Evolutionary conservation across 2,329 filamentous ascomycete genomes (phyloP).

Genomic region (Botryosphaeria dothidea): DNA sequence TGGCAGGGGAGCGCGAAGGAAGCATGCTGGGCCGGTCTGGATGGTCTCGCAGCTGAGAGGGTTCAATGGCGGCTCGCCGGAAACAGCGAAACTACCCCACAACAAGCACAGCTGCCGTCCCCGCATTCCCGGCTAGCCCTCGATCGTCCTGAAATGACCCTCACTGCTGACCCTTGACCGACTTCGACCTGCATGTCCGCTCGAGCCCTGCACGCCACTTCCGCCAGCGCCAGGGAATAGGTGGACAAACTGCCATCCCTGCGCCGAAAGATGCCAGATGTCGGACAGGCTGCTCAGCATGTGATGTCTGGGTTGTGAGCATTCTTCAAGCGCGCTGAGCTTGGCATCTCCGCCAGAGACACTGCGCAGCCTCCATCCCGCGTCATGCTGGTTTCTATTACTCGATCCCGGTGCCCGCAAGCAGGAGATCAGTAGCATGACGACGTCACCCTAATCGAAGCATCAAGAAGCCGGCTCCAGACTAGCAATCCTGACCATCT

Average conservation of each 20-base stretch:
- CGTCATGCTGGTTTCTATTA: slow-evolving; percentile 2
- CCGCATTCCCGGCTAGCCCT: background rate
- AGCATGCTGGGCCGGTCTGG: background rate
- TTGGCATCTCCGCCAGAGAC: background rate
- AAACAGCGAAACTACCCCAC: slow-evolving; percentile 6
- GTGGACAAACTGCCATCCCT: background rate
- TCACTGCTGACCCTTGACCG: background rate
- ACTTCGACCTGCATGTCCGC: background rate
- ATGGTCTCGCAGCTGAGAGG: background rate
- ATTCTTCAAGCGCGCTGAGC: background rate
- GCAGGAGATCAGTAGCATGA: background rate
- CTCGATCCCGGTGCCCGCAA: background rate
- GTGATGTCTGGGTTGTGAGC: background rate
- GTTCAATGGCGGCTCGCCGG: background rate
- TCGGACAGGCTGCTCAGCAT: background rate
- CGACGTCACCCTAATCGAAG: background rate
- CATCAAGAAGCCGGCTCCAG: background rate
- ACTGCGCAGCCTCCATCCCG: background rate
- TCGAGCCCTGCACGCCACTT: background rate
- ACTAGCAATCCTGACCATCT: background rate
- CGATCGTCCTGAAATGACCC: background rate
- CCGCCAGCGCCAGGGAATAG: background rate
- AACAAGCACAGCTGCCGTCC: background rate
- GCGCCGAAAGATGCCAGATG: background rate
- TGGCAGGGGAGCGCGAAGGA: background rate